These are phyloP conservation scores for Pythium coloratum DNA, from an alignment of 352 stramenopile genomes.

Conservation along the genomic window DNA sequence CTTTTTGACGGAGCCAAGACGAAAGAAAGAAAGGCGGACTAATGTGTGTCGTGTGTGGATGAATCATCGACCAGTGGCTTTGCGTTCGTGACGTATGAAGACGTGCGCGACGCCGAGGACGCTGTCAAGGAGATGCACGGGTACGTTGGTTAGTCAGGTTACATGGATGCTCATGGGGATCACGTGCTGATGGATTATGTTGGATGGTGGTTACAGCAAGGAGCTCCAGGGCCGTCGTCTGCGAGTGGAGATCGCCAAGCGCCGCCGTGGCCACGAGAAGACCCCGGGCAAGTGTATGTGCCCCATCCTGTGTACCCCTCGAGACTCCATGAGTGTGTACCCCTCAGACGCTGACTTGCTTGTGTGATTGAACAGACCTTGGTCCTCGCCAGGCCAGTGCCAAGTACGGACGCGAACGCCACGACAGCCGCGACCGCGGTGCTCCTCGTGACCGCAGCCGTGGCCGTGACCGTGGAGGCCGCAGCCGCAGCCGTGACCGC, in stretches of 20 bases:
- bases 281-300: constrained; percentile 82
- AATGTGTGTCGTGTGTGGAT: not conserved
- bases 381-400: constrained; percentile 68
- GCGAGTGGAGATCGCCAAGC: constrained; percentile 80
- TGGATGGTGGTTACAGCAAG: constrained; percentile 43
- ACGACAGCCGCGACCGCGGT: constrained; percentile 22
- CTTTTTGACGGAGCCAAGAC: not conserved
- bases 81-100: constrained; percentile 78
- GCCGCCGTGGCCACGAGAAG: constrained; percentile 76
- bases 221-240: constrained; percentile 72
- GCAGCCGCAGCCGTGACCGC: constrained; percentile 46
- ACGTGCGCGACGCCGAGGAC: constrained; percentile 72
- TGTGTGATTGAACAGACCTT: constrained; percentile 41
- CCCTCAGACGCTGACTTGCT: not conserved
- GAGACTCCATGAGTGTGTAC: not conserved
- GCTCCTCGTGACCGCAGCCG: constrained; percentile 27
- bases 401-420: constrained; percentile 55
- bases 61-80: constrained; percentile 44
- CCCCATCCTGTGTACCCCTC: not conserved
- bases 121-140: constrained; percentile 80
- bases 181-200: not conserved
- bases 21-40: too few species aligned
- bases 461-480: constrained; percentile 29
- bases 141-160: constrained; percentile 34
- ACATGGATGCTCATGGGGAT: not conserved